Evolutionary conservation across 768 basidiomycete species (phyloP).

Genomic region (Serpula lacrymans): DNA sequence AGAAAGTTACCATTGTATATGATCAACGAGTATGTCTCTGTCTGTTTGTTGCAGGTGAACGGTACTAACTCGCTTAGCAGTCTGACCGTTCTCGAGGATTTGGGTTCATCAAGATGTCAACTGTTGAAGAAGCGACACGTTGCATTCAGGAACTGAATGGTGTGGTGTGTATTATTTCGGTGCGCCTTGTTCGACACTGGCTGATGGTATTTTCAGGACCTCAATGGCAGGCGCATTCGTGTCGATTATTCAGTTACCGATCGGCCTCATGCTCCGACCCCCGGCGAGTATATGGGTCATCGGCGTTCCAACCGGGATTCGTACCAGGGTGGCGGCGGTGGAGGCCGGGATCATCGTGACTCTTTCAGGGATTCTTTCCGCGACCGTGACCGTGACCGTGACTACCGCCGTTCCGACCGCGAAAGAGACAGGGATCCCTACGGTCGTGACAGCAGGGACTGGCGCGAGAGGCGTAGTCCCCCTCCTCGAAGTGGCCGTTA

Average conservation of each 20-base stretch:
- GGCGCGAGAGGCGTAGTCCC: constrained; percentile 80
- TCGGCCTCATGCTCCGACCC: constrained; percentile 92
- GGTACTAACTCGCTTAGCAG: constrained; percentile 35
- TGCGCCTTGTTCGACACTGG: constrained; percentile 8
- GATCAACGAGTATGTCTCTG: constrained; percentile 80
- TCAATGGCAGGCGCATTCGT: constrained; percentile 94
- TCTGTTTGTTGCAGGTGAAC: constrained; percentile 3
- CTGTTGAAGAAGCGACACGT: constrained; percentile 80
- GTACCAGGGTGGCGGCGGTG: constrained; percentile 23
- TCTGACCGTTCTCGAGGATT: constrained; percentile 97
- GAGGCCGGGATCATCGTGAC: constrained; percentile 41
- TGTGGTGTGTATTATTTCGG: constrained; percentile 51
- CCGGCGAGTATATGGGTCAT: constrained; percentile 97
- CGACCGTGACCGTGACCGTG: constrained; percentile 45
- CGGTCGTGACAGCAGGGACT: constrained; percentile 69
- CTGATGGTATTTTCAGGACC: constrained; percentile 62
- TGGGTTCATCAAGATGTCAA: constrained; percentile 93
- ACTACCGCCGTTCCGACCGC: constrained; percentile 36
- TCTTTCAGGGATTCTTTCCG: constrained; percentile 39
- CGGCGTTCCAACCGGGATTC: constrained; percentile 55
- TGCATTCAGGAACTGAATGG: constrained; percentile 94
- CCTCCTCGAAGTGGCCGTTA: constrained; percentile 63
- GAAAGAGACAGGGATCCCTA: constrained; percentile 60
- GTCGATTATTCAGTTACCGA: constrained; percentile 97
- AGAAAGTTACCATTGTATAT: constrained; percentile 95